phyloP scores from a whole-genome alignment of 768 basidiomycete genomes.

The Paxillus ammoniavirescens region DNA sequence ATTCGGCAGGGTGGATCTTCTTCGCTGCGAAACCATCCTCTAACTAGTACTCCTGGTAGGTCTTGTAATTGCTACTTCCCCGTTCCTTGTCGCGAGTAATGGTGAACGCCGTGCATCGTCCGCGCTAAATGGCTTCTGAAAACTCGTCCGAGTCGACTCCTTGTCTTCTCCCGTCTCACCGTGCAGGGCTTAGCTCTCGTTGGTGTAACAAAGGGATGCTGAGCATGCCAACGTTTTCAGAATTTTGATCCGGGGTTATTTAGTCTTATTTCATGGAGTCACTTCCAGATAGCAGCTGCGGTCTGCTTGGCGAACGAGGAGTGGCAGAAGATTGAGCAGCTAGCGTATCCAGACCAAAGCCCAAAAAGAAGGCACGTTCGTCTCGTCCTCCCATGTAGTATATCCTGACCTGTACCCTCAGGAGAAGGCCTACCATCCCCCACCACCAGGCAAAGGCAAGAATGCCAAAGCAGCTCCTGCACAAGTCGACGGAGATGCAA shows the following conservation, averaged over 20 bases:
- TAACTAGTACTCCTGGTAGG: constrained; percentile 63
- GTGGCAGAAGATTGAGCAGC: constrained; percentile 72
- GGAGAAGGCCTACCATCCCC: constrained; percentile 83
- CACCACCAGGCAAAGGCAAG: constrained; percentile 77
- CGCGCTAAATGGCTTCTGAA: constrained; percentile 61
- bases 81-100: constrained; percentile 80
- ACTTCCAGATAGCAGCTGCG: too few species aligned
- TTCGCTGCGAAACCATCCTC: constrained; percentile 73
- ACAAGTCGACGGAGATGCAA: constrained; percentile 7
- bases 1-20: constrained; percentile 84
- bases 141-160: constrained; percentile 44
- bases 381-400: neutral
- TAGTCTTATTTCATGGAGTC: too few species aligned
- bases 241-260: too few species aligned
- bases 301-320: constrained; percentile 70
- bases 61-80: constrained; percentile 62
- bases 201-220: too few species aligned
- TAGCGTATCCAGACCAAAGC: constrained; percentile 80
- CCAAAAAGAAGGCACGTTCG: constrained; percentile 48
- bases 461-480: constrained; percentile 28
- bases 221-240: too few species aligned
- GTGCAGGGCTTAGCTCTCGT: too few species aligned
- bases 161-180: constrained; percentile 45
- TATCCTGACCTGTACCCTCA: constrained; percentile 23
- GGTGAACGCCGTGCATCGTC: constrained; percentile 80